These are phyloP conservation scores for Cladochytrium replicatum DNA, from an alignment of 192 early-diverging fungal species.

Conservation along the genomic window DNA sequence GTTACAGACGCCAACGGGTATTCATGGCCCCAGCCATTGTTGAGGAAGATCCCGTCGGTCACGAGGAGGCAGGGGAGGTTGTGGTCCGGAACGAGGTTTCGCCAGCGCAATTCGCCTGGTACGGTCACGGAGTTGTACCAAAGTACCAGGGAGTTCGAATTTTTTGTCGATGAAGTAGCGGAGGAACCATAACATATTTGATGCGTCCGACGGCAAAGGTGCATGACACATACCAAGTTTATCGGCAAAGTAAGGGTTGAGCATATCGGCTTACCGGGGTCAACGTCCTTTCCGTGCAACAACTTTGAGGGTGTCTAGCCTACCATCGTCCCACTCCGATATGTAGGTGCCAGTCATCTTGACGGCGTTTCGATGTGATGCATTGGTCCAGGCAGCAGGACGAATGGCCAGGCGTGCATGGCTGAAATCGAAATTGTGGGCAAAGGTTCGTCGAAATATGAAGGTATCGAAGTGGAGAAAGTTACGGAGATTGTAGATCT, in stretches of 20 bases:
- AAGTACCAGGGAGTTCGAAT: conserved; percentile 39
- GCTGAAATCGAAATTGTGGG: conserved; percentile 25
- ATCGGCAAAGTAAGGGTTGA: conserved; percentile 42
- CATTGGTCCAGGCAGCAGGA: conserved; percentile 51
- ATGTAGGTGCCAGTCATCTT: conserved; percentile 51
- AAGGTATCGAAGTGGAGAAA: conserved; percentile 54
- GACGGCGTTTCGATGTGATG: conserved; percentile 51
- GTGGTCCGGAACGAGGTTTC: conserved; percentile 37
- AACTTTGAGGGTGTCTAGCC: conserved; percentile 42
- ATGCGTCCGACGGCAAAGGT: conserved; percentile 14
- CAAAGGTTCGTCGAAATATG: conserved; percentile 19
- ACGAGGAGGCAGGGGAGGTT: conserved; percentile 47
- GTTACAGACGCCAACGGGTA: conserved; percentile 21
- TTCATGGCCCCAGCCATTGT: conserved; percentile 28
- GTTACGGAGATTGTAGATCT: conserved; percentile 45
- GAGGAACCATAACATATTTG: conserved; percentile 27
- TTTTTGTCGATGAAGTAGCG: conserved; percentile 29
- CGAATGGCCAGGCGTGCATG: conserved; percentile 50
- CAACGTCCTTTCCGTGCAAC: conserved; percentile 35
- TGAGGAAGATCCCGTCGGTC: conserved; percentile 39
- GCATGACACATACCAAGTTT: conserved; percentile 47
- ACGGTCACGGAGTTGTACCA: conserved; percentile 55
- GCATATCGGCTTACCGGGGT: not conserved
- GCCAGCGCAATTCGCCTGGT: conserved; percentile 45
- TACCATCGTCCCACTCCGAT: conserved; percentile 41